A percentile compares a stretch with the other conserved stretches of the same genome.
phyloP scores from a whole-genome alignment of 169 alveolate genomes.

The Babesia bovis region DNA sequence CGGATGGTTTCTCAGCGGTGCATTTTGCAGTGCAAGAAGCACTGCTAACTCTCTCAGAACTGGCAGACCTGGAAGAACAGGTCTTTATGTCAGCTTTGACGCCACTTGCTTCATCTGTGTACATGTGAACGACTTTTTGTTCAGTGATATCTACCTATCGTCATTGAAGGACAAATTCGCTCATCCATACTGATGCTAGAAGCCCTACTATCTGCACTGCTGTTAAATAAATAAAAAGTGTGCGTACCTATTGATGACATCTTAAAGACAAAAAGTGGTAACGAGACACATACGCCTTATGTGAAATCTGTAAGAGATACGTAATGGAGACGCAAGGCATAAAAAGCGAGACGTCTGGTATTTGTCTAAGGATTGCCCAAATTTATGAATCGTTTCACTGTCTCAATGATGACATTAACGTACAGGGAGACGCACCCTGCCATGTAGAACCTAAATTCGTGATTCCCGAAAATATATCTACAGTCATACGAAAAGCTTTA shows the following conservation, averaged over 20 bases:
- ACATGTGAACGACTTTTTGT: background rate
- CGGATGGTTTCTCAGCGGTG: background rate
- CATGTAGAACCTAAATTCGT: background rate
- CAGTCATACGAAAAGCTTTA: background rate
- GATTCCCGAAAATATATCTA: background rate
- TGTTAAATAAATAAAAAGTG: too few relatives aligned
- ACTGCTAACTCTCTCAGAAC: background rate
- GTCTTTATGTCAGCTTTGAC: background rate
- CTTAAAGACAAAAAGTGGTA: too few relatives aligned
- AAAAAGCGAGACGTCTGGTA: background rate
- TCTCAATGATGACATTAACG: background rate
- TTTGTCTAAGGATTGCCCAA: background rate
- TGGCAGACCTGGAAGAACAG: background rate
- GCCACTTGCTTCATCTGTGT: background rate
- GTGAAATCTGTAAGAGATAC: background rate
- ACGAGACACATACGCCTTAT: background rate
- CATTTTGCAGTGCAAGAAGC: background rate
- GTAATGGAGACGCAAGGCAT: background rate
- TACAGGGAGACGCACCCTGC: background rate
- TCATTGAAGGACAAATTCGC: background rate
- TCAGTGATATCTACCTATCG: background rate
- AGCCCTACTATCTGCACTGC: too few relatives aligned
- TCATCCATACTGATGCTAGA: too few relatives aligned
- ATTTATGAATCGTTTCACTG: background rate
- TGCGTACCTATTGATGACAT: too few relatives aligned